These are phyloP conservation scores for Ascochyta koolunga DNA, from an alignment of 2,329 filamentous ascomycete genomes.

Conservation along the genomic window DNA sequence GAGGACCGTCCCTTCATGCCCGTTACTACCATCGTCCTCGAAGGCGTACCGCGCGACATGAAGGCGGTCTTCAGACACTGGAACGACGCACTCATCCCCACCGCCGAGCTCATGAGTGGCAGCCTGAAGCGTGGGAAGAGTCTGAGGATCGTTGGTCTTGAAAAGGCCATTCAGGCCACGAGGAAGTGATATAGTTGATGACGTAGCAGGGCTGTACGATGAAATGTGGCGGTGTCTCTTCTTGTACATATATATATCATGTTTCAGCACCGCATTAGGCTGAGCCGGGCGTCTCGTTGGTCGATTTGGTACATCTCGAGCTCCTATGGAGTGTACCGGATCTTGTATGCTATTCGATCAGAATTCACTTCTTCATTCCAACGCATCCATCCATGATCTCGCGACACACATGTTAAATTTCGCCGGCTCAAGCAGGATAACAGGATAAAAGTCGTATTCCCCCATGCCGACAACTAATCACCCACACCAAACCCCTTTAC, in stretches of 20 bases:
- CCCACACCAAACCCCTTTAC: too few relatives aligned
- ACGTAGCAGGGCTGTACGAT: background rate
- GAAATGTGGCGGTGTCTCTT: background rate
- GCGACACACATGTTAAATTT: too few relatives aligned
- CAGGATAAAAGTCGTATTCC: too few relatives aligned
- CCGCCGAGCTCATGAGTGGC: constrained; percentile 47
- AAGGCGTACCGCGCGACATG: constrained; percentile 53
- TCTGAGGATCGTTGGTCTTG: constrained; percentile 48
- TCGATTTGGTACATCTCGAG: background rate
- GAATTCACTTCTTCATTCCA: background rate
- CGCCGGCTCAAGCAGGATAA: too few relatives aligned
- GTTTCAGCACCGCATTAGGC: background rate
- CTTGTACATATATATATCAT: constrained; percentile 13
- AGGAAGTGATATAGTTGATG: constrained; percentile 15
- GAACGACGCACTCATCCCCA: constrained; percentile 47
- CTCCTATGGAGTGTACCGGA: constrained; percentile 7
- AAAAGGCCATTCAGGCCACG: constrained; percentile 49
- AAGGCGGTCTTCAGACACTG: constrained; percentile 55
- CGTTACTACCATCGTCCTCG: constrained; percentile 53
- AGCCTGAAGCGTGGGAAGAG: constrained; percentile 49
- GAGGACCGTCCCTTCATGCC: constrained; percentile 62
- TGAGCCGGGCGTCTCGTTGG: background rate
- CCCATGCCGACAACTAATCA: too few relatives aligned
- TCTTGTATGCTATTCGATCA: background rate
- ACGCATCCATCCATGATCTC: too few relatives aligned